Percentiles rank a stretch among this genome's conserved stretches.
phyloP scores from a whole-genome alignment of 768 basidiomycete genomes.

The Trametes cubensis region DNA sequence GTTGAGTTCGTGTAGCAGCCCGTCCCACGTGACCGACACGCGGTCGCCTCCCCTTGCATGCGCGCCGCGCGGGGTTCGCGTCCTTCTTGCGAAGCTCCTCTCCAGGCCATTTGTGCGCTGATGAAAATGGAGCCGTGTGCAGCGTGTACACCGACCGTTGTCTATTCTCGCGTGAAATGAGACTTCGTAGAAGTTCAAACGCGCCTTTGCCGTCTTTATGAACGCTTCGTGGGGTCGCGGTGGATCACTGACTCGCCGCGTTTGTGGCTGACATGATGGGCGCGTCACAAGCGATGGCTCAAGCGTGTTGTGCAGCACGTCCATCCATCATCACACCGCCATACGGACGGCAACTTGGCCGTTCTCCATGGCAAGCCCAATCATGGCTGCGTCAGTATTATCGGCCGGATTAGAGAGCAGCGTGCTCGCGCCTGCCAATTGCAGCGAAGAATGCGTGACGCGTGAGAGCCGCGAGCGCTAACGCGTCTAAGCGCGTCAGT shows the following conservation, averaged over 20 bases:
- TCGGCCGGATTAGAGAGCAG: constrained; percentile 1
- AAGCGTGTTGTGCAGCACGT: neutral
- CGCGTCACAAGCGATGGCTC: neutral
- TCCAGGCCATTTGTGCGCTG: neutral
- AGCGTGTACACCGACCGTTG: neutral
- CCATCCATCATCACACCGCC: neutral
- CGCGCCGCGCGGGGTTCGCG: constrained; percentile 22
- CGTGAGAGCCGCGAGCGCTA: constrained; percentile 18
- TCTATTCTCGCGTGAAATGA: neutral
- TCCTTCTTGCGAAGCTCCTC: constrained; percentile 6
- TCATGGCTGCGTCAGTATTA: neutral
- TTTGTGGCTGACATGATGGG: constrained; percentile 5
- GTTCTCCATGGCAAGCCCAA: neutral
- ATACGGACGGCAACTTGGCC: no score
- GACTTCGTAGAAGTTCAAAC: neutral
- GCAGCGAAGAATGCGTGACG: constrained; percentile 16
- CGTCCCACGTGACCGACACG: constrained; percentile 35
- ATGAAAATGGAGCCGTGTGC: neutral
- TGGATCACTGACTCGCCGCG: constrained; percentile 5
- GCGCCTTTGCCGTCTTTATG: neutral
- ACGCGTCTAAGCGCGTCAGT: constrained; percentile 19
- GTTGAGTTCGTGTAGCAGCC: constrained; percentile 28
- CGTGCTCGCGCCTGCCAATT: neutral
- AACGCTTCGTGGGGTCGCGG: neutral
- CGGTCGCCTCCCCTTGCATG: constrained; percentile 25